Evolutionary conservation across 768 basidiomycete species (phyloP), one percentile per base, ranked within the genome.

Genomic region (Rhizopogon vulgaris): DNA sequence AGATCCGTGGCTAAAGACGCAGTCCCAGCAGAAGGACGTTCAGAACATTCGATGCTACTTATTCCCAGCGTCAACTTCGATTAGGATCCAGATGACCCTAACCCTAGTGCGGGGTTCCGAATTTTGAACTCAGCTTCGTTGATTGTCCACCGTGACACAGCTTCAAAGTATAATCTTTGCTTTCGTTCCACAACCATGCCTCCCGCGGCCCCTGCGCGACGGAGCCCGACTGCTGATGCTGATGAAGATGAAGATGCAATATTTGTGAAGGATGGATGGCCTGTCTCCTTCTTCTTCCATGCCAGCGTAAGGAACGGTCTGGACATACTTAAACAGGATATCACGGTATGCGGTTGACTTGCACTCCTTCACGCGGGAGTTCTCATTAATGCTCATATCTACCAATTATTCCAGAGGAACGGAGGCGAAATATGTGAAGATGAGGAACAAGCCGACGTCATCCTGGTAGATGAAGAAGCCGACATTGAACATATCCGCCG

Each of bases 81-180:
- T 41, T 41, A 41, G 40, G 40, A 6, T 41, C 10, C 17, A 12
- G 14, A 0, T 15, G 59, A 65, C 64, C 64, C 61, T 65, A 65
- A 65, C 65, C 66, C 40, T 12, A 49, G 34, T 52, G 56, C 66
- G 56, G 66, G 64, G 64, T 64, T 63, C 42, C 30, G 63, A 65
- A 52, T 53, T 67, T 54, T 36, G 38, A 17, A 42, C 37, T 39
- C 22, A 39, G 7, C n/a, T 40, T 37, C 25, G 14, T 36, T n/a
- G 7, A 30, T 41, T 24, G 15, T 17, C 22, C n/a, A 6, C n/a
- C n/a, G n/a, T n/a, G n/a, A n/a, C n/a, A n/a, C 7, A n/a, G 24
- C 18, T 41, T 47, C 28, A 32, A 12, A 25, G 11, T 22, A 22
- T 22, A 15, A 18, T 10, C 17, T 45, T 45, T 32, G 10, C 25